These are phyloP conservation scores for Russula ochroleuca DNA, from an alignment of 768 basidiomycete genomes.

Conservation along the genomic window DNA sequence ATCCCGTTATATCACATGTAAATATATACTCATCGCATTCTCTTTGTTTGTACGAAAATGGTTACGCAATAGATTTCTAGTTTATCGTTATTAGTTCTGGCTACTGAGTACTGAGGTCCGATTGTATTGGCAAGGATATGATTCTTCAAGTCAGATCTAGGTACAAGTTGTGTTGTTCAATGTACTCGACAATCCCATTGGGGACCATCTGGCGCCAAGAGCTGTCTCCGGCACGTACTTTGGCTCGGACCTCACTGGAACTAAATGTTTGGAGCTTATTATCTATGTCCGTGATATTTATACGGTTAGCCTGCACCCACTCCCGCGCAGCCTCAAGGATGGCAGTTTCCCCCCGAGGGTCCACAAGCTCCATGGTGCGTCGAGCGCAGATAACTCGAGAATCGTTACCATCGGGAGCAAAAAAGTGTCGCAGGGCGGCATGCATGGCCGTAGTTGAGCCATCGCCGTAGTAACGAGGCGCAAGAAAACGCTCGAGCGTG, in stretches of 20 bases:
- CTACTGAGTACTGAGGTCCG: not conserved
- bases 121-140: not conserved
- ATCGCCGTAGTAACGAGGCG: slow-evolving; percentile 61
- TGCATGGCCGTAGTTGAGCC: slow-evolving; percentile 50
- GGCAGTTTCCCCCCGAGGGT: slow-evolving; percentile 32
- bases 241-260: slow-evolving; percentile 61
- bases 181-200: slow-evolving; percentile 46
- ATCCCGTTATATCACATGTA: slow-evolving; percentile 11
- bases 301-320: slow-evolving; percentile 48
- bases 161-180: slow-evolving; percentile 48
- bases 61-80: slow-evolving; percentile 6
- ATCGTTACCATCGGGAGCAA: slow-evolving; percentile 52
- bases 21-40: slow-evolving; percentile 4
- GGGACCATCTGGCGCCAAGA: slow-evolving; percentile 50
- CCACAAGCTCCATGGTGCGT: slow-evolving; percentile 36
- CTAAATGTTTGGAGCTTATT: slow-evolving; percentile 55
- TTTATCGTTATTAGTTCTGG: not conserved
- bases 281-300: slow-evolving; percentile 61
- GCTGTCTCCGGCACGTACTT: slow-evolving; percentile 36
- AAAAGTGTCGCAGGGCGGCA: slow-evolving; percentile 51
- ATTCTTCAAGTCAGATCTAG: not conserved
- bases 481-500: slow-evolving; percentile 77
- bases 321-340: slow-evolving; percentile 39
- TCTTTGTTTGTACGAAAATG: slow-evolving; percentile 4
- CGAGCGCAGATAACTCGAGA: slow-evolving; percentile 65